These are phyloP conservation scores for Fomes fomentarius DNA, from an alignment of 1,284 basidiomycete species.

Conservation along the genomic window DNA sequence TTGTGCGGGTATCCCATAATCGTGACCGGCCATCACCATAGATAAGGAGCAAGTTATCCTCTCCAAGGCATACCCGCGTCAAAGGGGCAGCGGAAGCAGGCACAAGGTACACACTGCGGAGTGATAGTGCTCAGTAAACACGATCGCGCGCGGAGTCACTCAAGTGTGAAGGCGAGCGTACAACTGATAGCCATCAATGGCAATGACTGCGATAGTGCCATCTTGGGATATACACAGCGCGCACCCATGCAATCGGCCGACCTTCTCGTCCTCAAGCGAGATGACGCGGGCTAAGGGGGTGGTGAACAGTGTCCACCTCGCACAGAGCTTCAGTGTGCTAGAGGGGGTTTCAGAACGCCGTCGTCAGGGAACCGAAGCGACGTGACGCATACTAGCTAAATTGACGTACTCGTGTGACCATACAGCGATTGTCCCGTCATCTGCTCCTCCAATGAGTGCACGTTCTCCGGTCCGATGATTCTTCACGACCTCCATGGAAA, in stretches of 20 bases:
- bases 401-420: slow-evolving; percentile 60
- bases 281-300: slow-evolving; percentile 63
- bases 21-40: slow-evolving; percentile 82
- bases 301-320: slow-evolving; percentile 72
- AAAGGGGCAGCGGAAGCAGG: slow-evolving; percentile 62
- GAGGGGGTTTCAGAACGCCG: slow-evolving; percentile 3
- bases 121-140: not conserved
- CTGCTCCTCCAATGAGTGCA: slow-evolving; percentile 69
- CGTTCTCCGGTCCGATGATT: slow-evolving; percentile 59
- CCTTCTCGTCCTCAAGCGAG: slow-evolving; percentile 57
- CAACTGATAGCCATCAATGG: slow-evolving; percentile 79
- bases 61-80: slow-evolving; percentile 65
- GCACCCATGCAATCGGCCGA: slow-evolving; percentile 69
- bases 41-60: slow-evolving; percentile 74
- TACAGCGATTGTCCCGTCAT: slow-evolving; percentile 74
- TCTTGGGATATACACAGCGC: slow-evolving; percentile 77
- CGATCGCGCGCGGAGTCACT: not conserved
- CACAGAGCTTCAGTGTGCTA: slow-evolving; percentile 66
- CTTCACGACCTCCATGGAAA: slow-evolving; percentile 54
- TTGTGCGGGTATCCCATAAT: slow-evolving; percentile 86
- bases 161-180: slow-evolving; percentile 40
- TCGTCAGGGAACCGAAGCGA: not conserved
- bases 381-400: not conserved
- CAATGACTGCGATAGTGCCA: slow-evolving; percentile 82
- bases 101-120: slow-evolving; percentile 69